phyloP scores from a whole-genome alignment of 352 stramenopile genomes.

The Phytophthora pseudosyringae region DNA sequence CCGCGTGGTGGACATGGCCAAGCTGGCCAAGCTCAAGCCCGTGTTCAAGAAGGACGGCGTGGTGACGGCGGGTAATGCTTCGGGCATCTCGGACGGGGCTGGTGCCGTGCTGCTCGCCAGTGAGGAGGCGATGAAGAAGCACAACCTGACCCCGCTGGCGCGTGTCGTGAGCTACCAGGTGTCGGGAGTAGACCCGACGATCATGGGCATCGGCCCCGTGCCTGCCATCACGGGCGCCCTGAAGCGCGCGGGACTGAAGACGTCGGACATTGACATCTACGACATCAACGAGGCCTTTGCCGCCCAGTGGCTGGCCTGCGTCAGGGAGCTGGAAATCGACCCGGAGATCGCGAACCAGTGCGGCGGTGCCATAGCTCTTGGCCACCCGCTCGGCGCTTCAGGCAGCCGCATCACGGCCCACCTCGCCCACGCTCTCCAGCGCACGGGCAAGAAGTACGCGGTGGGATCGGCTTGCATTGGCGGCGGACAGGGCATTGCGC shows the following conservation, averaged over 20 bases:
- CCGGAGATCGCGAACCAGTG: constrained; percentile 93
- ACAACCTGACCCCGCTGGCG: constrained; percentile 94
- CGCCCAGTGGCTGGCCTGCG: constrained; percentile 95
- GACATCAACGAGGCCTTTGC: constrained; percentile 99
- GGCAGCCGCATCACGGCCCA: constrained; percentile 94
- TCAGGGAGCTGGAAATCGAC: constrained; percentile 97
- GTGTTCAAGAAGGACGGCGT: constrained; percentile 98
- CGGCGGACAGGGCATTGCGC: constrained; percentile 97
- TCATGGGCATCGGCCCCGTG: constrained; percentile 98
- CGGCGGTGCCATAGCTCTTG: constrained; percentile 96
- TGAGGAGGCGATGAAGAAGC: constrained; percentile 92
- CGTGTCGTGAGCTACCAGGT: constrained; percentile 93
- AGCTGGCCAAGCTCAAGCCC: constrained; percentile 93
- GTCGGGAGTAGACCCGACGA: constrained; percentile 94
- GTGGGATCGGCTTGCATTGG: constrained; percentile 98
- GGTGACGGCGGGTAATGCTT: constrained; percentile 96
- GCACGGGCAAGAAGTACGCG: constrained; percentile 92
- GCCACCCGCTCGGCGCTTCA: constrained; percentile 96
- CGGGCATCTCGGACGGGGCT: constrained; percentile 97
- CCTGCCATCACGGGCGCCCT: constrained; percentile 95
- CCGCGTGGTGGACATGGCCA: constrained; percentile 80
- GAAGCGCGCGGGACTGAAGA: constrained; percentile 82
- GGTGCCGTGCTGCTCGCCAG: constrained; percentile 94
- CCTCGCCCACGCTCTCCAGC: constrained; percentile 88
- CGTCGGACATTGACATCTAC: constrained; percentile 96